Evolutionary conservation across 495 filamentous ascomycete genomes (phyloP), one percentile per base, ranked within the genome.

Genomic region (Aspergillus olivimuriae): DNA sequence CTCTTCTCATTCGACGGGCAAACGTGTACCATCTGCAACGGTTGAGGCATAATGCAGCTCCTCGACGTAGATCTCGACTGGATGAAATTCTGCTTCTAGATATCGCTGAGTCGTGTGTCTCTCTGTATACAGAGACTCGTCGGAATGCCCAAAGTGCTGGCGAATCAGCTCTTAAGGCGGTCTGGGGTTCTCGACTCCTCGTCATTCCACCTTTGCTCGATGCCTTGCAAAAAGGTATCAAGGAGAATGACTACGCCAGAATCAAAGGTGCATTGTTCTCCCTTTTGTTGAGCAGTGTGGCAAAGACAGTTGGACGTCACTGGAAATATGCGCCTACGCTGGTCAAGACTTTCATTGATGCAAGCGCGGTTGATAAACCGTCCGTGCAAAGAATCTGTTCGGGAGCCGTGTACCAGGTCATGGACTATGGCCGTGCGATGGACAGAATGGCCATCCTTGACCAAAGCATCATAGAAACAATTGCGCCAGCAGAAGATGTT

Each of bases 181-280:
- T 97, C 19, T 84, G 91, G 60, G 92, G 89, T 4, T 83, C 87
- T 5, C 78, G 89, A 15, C 82, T 86, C 1, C 72, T 96, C 4
- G 84, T 97, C 28, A 95, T 99, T 30, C 89, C 89, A 0, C 83
- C 85, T 23, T 72, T 99, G 20, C 72, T 99, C 23, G 75, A 80
- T 33, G 80, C 83, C 2, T 76, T 96, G 42, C 81, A 86, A 48
- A 81, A 83, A 45, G 87, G 89, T n/a, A 73, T 97, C 14, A 83
- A 84, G 38, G 78, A 82, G 26, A 83, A 80, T 41, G 87, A 97
- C 38, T 84, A 87, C 57, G 82, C 91, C 36, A 74, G 87, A 5
- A 94, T 99, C 59, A 99, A 99, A 61, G 92, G 94, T 31, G 86
- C 83, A 6, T 76, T 99, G 65, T 97, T 88, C 55, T 88, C 88